These are phyloP conservation scores for Trametes cingulata DNA, from an alignment of 768 basidiomycete species.

Conservation along the genomic window DNA sequence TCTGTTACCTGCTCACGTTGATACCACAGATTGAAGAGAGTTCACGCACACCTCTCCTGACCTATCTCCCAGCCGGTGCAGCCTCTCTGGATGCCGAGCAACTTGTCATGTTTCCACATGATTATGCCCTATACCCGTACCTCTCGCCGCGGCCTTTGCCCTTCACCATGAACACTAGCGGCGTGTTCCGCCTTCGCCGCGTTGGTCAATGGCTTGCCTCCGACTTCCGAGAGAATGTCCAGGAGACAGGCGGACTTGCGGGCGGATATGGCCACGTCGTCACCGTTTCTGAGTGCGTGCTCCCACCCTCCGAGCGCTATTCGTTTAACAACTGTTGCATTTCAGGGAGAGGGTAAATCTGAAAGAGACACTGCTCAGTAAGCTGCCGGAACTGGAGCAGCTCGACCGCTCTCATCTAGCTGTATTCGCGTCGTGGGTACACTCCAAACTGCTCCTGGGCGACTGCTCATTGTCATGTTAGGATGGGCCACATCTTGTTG, in stretches of 20 bases:
- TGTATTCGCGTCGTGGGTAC: conserved; percentile 30
- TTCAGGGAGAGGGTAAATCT: conserved; percentile 18
- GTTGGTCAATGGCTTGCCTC: conserved; percentile 60
- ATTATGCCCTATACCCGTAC: conserved; percentile 73
- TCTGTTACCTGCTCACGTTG: neutral
- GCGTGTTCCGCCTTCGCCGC: conserved; percentile 59
- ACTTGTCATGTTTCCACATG: conserved; percentile 31
- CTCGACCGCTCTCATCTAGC: neutral
- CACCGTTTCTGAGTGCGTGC: conserved; percentile 39
- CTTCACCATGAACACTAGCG: conserved; percentile 45
- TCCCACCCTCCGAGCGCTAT: neutral
- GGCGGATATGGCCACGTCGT: conserved; percentile 37
- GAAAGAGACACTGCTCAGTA: conserved; percentile 7
- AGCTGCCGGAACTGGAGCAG: neutral
- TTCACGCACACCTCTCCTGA: conserved; percentile 17
- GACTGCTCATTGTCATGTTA: conserved; percentile 28
- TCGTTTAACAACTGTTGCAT: neutral
- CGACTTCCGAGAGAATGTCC: conserved; percentile 36
- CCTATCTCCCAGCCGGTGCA: conserved; percentile 23
- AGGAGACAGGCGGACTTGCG: conserved; percentile 41
- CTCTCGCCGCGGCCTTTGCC: conserved; percentile 48
- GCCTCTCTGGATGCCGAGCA: conserved; percentile 5
- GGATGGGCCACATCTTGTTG: conserved; percentile 64
- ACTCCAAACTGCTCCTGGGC: neutral
- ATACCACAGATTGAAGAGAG: neutral